Evolutionary conservation across 192 early-diverging fungal genomes (phyloP), one percentile per base, ranked within the genome.

Genomic region (Dispira parvispora): DNA sequence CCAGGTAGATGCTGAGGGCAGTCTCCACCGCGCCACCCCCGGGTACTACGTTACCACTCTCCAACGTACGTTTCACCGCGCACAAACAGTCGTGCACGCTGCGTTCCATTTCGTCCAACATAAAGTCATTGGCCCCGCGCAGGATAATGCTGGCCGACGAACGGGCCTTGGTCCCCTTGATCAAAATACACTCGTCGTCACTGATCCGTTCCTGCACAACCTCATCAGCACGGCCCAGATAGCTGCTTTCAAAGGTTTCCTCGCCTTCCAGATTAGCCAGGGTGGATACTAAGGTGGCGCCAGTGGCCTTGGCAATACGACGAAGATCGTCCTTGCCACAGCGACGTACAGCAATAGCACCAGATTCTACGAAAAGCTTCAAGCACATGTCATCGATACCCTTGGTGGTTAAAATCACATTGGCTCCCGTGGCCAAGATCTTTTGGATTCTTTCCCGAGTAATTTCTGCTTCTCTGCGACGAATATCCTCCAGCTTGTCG

Each of bases 41-140:
- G 44, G 96, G 96, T 45, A 99, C 96, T 38, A 96, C 92, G 32
- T 84, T 82, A 46, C 91, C 90, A 62, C 88, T 90, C 72, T 99
- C 96, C 54, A 99, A 75, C 8, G 94, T 96, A 26, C 96, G 80
- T 83, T 97, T 97, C 54, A 99, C 92, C 16, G 92, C 91, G 67
- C 90, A 93, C 65, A 99, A 66, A 46, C 84, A 79, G 76, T 99
- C 96, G 68, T 99, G 96, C 63, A 99, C 68, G 25, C 92, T 88
- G 55, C 96, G 81, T 73, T 99, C 96, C 94, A 99, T 98, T 77
- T 99, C 96, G 63, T 99, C 96, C 54, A 99, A 78, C 94, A 97
- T 95, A 67, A 87, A 99, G 69, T 99, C 96, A 72, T 97, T 99
- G 52, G 96, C 94, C 32, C 96, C 96, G 66, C 96, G 93, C 69